Percentiles rank a stretch among this genome's conserved stretches.
Evolutionary conservation across 352 stramenopile species (phyloP).

Genomic region (Phytophthora constricta): DNA sequence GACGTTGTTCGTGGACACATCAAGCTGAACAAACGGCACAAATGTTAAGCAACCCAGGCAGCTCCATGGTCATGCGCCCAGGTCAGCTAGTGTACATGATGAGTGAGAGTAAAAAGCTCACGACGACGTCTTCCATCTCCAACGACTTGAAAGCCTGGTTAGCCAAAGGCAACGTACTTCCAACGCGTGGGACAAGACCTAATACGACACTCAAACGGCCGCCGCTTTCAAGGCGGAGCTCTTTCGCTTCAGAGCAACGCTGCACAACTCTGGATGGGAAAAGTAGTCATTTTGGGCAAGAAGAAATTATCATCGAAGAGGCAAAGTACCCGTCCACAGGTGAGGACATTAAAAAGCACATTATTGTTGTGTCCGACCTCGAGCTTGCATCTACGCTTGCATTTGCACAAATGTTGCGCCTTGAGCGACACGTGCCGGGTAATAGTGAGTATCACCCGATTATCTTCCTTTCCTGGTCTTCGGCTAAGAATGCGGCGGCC

Average conservation of each 20-base stretch:
- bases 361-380: slow-evolving; percentile 69
- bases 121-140: slow-evolving; percentile 48
- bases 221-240: slow-evolving; percentile 1
- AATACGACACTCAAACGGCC: slow-evolving; percentile 6
- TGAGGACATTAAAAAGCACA: slow-evolving; percentile 50
- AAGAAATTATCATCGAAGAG: slow-evolving; percentile 50
- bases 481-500: slow-evolving; percentile 21
- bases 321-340: slow-evolving; percentile 29
- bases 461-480: slow-evolving; percentile 70
- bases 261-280: slow-evolving; percentile 4
- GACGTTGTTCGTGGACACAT: slow-evolving; percentile 24
- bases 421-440: slow-evolving; percentile 42
- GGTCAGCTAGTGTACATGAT: slow-evolving; percentile 72
- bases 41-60: slow-evolving; percentile 62
- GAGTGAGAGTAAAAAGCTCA: slow-evolving; percentile 71
- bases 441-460: slow-evolving; percentile 56
- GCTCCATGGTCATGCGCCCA: slow-evolving; percentile 43
- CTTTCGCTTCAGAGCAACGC: background rate
- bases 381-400: slow-evolving; percentile 47
- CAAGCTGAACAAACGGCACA: slow-evolving; percentile 24
- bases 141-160: slow-evolving; percentile 56
- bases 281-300: background rate
- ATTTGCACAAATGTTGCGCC: slow-evolving; percentile 60
- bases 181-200: slow-evolving; percentile 20
- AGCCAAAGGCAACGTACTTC: slow-evolving; percentile 45